Evolutionary conservation across 371 early-diverging fungal species (phyloP).

Genomic region (Apophysomyces trapeziformis): DNA sequence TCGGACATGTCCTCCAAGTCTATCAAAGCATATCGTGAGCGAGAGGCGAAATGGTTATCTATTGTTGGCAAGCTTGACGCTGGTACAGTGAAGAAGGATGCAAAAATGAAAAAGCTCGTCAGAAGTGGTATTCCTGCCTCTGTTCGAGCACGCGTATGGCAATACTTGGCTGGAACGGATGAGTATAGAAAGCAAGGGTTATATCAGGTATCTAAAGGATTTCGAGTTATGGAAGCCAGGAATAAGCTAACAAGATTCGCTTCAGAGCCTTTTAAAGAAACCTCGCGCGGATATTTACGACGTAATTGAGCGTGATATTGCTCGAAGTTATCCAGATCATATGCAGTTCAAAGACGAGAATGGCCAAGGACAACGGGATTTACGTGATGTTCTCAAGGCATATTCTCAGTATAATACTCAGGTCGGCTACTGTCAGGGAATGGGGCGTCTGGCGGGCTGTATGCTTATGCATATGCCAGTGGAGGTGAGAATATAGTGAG

Average conservation of each 20-base stretch:
- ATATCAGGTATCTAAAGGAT: conserved; percentile 41
- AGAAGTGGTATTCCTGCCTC: conserved; percentile 77
- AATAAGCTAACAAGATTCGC: not conserved
- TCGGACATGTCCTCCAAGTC: conserved; percentile 32
- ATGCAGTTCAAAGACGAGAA: conserved; percentile 67
- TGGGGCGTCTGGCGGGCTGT: conserved; percentile 92
- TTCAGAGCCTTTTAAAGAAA: conserved; percentile 20
- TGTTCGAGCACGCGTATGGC: conserved; percentile 78
- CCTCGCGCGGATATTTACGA: conserved; percentile 51
- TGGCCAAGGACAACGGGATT: conserved; percentile 71
- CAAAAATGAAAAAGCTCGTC: conserved; percentile 71
- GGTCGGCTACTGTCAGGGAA: conserved; percentile 97
- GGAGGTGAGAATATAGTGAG: conserved; percentile 48
- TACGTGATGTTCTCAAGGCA: conserved; percentile 78
- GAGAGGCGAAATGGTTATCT: conserved; percentile 56
- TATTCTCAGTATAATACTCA: conserved; percentile 88
- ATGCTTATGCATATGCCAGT: conserved; percentile 88
- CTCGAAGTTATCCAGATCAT: conserved; percentile 86
- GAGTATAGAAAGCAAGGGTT: conserved; percentile 51
- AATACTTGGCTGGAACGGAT: conserved; percentile 60
- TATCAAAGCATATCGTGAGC: conserved; percentile 56
- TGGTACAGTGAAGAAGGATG: conserved; percentile 50
- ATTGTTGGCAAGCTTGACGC: conserved; percentile 49
- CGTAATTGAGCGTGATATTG: conserved; percentile 89
- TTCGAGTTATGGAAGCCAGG: not conserved